Percentiles rank a stretch among this genome's conserved stretches.
phyloP scores from a whole-genome alignment of 305 asterid genomes.

The Fraxinus angustifolia region DNA sequence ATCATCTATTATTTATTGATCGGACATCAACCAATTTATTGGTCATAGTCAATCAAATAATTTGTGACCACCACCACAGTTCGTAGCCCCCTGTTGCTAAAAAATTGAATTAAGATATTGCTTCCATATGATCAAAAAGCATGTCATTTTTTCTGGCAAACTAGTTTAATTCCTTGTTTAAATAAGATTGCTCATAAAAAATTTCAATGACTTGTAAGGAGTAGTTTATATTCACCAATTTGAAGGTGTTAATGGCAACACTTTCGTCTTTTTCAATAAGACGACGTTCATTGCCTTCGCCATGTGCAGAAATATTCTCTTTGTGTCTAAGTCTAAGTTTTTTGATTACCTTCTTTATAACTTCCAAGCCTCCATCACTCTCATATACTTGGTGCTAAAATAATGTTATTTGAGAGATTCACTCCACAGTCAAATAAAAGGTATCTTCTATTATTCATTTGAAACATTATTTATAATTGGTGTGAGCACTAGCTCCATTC shows the following conservation, averaged over 20 bases:
- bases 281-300: constrained; percentile 91
- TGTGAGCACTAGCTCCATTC: constrained; percentile 96
- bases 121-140: not conserved
- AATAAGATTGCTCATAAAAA: not conserved
- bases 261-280: constrained; percentile 85
- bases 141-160: not conserved
- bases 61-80: not conserved
- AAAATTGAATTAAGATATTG: not conserved
- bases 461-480: constrained; percentile 62
- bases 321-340: constrained; percentile 71
- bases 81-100: not conserved
- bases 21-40: not conserved
- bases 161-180: not conserved
- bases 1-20: not conserved
- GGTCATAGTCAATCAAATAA: not conserved
- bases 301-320: constrained; percentile 86
- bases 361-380: constrained; percentile 74
- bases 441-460: not conserved
- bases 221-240: not conserved
- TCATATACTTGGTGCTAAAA: constrained; percentile 79
- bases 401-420: not conserved
- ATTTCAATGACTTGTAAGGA: not conserved
- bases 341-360: constrained; percentile 80
- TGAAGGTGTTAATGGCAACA: constrained; percentile 60
- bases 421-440: not conserved